Evolutionary conservation across 2,329 filamentous ascomycete genomes (phyloP).

Genomic region (Curvularia spicifera): DNA sequence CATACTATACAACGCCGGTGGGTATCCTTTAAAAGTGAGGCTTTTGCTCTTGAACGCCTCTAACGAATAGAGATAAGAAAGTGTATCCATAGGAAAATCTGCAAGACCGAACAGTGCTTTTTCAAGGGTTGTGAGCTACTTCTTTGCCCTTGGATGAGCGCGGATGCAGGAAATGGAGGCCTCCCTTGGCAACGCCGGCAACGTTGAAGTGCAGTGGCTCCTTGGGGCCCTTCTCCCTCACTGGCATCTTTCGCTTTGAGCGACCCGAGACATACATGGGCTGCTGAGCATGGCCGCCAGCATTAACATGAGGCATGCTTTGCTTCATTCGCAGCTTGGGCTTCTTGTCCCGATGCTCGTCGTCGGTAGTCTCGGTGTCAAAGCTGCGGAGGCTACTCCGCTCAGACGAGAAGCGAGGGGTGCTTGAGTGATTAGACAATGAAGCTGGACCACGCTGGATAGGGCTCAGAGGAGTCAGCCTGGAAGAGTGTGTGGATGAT

Average conservation of each 20-base stretch:
- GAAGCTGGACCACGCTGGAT: constrained; percentile 22
- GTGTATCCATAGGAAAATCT: constrained; percentile 1
- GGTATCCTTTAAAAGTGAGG: constrained; percentile 33
- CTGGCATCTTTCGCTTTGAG: constrained; percentile 52
- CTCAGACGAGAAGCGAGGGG: constrained; percentile 42
- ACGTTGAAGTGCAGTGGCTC: constrained; percentile 51
- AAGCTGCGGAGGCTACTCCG: constrained; percentile 48
- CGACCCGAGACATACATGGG: constrained; percentile 51
- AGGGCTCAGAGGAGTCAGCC: constrained; percentile 20
- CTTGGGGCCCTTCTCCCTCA: constrained; percentile 47
- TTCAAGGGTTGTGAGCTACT: constrained; percentile 28
- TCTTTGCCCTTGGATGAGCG: constrained; percentile 49
- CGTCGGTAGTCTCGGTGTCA: constrained; percentile 46
- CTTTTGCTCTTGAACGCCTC: constrained; percentile 33
- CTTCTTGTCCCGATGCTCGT: constrained; percentile 52
- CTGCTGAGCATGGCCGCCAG: constrained; percentile 31
- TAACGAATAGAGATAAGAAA: constrained; percentile 8
- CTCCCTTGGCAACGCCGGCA: constrained; percentile 45
- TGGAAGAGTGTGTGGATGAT: constrained; percentile 21
- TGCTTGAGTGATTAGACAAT: constrained; percentile 27
- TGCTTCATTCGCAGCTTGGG: constrained; percentile 48
- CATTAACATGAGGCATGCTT: constrained; percentile 42
- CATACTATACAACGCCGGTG: constrained; percentile 30
- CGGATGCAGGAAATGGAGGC: constrained; percentile 41
- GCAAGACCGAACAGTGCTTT: not conserved